Evolutionary conservation across 116 monocot genomes (phyloP).

Genomic region (Cymodocea nodosa): DNA sequence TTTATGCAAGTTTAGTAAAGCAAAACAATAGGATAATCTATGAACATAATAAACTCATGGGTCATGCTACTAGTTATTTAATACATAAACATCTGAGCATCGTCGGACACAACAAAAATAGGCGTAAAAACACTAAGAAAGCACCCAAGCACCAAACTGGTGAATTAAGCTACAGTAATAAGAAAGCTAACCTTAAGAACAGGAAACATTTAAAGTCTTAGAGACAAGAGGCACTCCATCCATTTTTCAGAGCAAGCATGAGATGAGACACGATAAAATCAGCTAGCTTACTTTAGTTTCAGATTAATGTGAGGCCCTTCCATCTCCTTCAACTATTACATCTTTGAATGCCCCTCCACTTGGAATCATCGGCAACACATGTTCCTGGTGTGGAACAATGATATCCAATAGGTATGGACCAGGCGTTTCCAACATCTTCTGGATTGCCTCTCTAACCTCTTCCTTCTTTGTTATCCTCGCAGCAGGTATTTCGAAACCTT

Average conservation of each 20-base stretch:
- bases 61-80: too few species aligned
- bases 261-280: neutral
- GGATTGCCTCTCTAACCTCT: conserved; percentile 50
- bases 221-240: too few species aligned
- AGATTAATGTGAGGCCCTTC: conserved; percentile 35
- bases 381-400: conserved; percentile 80
- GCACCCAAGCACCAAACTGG: too few species aligned
- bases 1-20: too few species aligned
- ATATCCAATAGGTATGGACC: conserved; percentile 75
- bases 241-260: neutral
- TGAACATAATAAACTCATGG: too few species aligned
- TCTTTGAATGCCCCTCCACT: conserved; percentile 79
- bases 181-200: too few species aligned
- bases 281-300: neutral
- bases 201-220: too few species aligned
- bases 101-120: too few species aligned
- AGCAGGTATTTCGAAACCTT: conserved; percentile 56
- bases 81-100: too few species aligned
- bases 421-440: conserved; percentile 62
- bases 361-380: conserved; percentile 87
- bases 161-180: too few species aligned
- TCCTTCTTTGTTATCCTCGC: conserved; percentile 45
- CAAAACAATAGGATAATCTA: too few species aligned
- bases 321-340: conserved; percentile 73
- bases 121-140: too few species aligned